Conservation (phyloP, 2,329 filamentous ascomycete genomes). For the Epichloe aotearoae region DNA sequence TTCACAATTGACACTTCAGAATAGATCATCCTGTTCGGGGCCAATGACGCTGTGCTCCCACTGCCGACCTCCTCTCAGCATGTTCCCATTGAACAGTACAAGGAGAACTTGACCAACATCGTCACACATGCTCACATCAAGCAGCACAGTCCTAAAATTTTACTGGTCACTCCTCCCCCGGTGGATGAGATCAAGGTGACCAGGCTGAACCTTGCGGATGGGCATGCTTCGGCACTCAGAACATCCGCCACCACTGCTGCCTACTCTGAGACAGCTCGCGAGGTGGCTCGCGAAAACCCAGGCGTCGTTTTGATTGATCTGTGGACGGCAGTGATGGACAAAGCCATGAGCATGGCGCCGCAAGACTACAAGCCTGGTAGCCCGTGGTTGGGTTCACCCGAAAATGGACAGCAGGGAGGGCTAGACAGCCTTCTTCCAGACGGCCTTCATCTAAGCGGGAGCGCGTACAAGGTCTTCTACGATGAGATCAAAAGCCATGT, state of each 20-base stretch:
- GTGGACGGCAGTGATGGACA: conserved; percentile 63
- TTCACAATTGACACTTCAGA: background rate
- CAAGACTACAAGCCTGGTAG: conserved; percentile 40
- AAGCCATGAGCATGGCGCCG: conserved; percentile 45
- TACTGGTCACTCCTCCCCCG: conserved; percentile 73
- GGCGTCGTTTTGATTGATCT: conserved; percentile 64
- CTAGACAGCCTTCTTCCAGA: conserved; percentile 41
- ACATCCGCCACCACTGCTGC: conserved; percentile 35
- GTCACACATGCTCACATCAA: conserved; percentile 56
- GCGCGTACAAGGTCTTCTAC: conserved; percentile 40
- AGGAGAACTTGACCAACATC: conserved; percentile 57
- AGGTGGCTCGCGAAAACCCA: conserved; percentile 54
- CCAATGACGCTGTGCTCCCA: conserved; percentile 73
- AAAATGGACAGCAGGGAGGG: conserved; percentile 36
- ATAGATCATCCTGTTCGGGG: conserved; percentile 69
- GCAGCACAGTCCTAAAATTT: conserved; percentile 57
- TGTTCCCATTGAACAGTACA: conserved; percentile 64
- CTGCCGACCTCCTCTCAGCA: conserved; percentile 54
- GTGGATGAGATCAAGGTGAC: conserved; percentile 60
- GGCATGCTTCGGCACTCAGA: conserved; percentile 30
- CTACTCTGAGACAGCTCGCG: conserved; percentile 47
- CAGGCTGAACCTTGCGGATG: conserved; percentile 31
- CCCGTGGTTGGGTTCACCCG: conserved; percentile 35
- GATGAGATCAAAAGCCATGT: conserved; percentile 35
- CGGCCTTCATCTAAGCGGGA: conserved; percentile 42